Base-by-base conservation (phyloP, 2,329 filamentous ascomycete species). In the Cucurbitaria berberidis region DNA sequence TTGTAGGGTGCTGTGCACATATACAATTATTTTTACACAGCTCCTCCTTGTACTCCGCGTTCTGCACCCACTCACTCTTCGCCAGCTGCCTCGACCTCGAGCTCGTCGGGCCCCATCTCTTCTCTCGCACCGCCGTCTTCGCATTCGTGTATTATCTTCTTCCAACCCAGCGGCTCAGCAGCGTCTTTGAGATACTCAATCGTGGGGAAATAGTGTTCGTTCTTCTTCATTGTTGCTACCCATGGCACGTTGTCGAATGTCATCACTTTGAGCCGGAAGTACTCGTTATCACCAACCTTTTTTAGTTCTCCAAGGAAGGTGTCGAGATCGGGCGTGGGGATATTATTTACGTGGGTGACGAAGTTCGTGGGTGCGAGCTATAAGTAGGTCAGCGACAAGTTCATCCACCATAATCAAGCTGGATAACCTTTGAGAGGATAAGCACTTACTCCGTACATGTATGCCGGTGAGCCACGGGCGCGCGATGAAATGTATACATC, bases 211-310 rank as follows among this genome's bases (percentile, higher is more conserved):
- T 99, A 99, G 76, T 99, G 95, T 73, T 99, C 93, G 66, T 97
- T 97, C 84, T 98, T 98, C 86, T 99, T 99, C 90, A 99, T 96
- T 8, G 95, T 99, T 34, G 96, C 91, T n/a, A 99, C 92, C 92
- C 95, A 99, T 3, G 93, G 93, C 9, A 99, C 92, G 68, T 96
- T 96, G 75, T 99, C 95, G 70, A 99, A 99, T 0, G 95, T 98
- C 74, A 98, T 91, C n/a, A 95, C 91, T 74, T 93, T 93, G 47
- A 99, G 82, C 16, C 95, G 88, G 86, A 99, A 99, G 77, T 99
- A 99, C 1, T 92, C 96, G 70, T 99, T 99, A 67, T 99, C 92
- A 0, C 91, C 90, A 65, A 99, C 97, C 75, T 89, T 88, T 64
- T 89, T 86, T 16, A 96, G 92, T 59, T 92, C 89, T 22, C 81